phyloP scores from a whole-genome alignment of 1,284 basidiomycete genomes.

The Heterobasidion irregulare region DNA sequence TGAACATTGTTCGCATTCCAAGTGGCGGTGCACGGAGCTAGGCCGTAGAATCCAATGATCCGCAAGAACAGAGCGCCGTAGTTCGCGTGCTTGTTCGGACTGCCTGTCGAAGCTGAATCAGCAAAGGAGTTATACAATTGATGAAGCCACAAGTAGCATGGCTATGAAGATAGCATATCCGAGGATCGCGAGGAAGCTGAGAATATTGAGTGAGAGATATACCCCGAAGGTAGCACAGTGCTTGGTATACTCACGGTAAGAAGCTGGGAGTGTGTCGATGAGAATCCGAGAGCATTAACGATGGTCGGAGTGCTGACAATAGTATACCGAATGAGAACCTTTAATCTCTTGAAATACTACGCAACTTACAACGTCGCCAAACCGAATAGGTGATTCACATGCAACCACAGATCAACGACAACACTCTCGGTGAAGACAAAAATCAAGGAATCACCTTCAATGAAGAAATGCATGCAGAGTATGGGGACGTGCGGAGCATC shows the following conservation, averaged over 20 bases:
- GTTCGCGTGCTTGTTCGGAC: slow-evolving; percentile 26
- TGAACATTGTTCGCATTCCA: slow-evolving; percentile 54
- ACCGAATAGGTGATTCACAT: slow-evolving; percentile 9
- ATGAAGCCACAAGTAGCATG: slow-evolving; percentile 5
- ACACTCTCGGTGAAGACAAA: not conserved
- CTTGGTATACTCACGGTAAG: slow-evolving; percentile 16
- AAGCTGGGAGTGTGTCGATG: slow-evolving; percentile 21
- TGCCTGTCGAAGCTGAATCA: slow-evolving; percentile 12
- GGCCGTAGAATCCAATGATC: slow-evolving; percentile 36
- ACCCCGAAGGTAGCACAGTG: too few relatives aligned
- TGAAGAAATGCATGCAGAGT: slow-evolving; percentile 14
- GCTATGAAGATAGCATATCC: slow-evolving; percentile 43
- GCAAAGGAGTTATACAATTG: not conserved
- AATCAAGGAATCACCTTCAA: slow-evolving; percentile 8
- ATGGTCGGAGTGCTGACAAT: slow-evolving; percentile 22
- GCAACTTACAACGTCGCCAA: slow-evolving; percentile 16
- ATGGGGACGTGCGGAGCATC: slow-evolving; percentile 22
- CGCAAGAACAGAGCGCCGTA: slow-evolving; percentile 46
- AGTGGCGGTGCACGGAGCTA: slow-evolving; percentile 34
- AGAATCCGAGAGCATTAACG: slow-evolving; percentile 25
- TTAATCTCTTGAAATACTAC: not conserved
- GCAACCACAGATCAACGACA: not conserved
- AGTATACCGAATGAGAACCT: not conserved
- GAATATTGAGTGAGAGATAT: not conserved
- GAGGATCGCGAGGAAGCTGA: slow-evolving; percentile 25